These are phyloP conservation scores for Sicyos baderoa DNA, from an alignment of 306 rosid species.

Conservation along the genomic window DNA sequence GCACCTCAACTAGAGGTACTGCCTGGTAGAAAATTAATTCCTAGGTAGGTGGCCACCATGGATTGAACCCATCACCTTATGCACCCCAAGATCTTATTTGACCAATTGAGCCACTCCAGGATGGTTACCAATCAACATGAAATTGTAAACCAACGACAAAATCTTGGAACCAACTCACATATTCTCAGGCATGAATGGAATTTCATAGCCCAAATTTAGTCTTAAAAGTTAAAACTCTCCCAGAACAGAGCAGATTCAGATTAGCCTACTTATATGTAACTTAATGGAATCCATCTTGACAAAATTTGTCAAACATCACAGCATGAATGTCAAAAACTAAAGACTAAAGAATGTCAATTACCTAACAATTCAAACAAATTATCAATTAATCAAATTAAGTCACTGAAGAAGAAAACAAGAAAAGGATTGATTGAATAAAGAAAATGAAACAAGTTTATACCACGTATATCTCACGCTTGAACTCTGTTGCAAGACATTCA, in stretches of 20 bases:
- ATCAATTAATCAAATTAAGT: neutral
- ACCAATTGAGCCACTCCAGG: too few species aligned
- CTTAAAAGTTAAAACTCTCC: neutral
- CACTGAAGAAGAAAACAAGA: neutral
- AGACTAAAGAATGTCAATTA: neutral
- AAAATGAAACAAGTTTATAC: constrained; percentile 37
- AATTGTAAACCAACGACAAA: neutral
- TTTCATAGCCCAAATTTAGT: neutral
- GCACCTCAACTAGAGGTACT: too few species aligned
- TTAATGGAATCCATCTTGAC: neutral
- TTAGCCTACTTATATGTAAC: neutral
- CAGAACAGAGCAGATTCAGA: neutral
- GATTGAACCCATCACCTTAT: too few species aligned
- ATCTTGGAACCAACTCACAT: neutral
- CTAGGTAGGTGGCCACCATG: too few species aligned
- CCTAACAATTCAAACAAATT: neutral
- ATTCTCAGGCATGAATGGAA: neutral
- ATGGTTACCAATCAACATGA: neutral
- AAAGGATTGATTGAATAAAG: neutral
- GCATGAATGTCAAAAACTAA: neutral
- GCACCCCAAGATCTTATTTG: too few species aligned
- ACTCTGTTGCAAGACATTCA: constrained; percentile 97
- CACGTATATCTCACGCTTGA: constrained; percentile 87
- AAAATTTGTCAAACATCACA: constrained; percentile 1
- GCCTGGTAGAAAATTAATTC: too few species aligned